A percentile compares a stretch with the other conserved stretches of the same genome.
Evolutionary conservation across 768 basidiomycete species (phyloP).

Genomic region (Tricholoma sp.): DNA sequence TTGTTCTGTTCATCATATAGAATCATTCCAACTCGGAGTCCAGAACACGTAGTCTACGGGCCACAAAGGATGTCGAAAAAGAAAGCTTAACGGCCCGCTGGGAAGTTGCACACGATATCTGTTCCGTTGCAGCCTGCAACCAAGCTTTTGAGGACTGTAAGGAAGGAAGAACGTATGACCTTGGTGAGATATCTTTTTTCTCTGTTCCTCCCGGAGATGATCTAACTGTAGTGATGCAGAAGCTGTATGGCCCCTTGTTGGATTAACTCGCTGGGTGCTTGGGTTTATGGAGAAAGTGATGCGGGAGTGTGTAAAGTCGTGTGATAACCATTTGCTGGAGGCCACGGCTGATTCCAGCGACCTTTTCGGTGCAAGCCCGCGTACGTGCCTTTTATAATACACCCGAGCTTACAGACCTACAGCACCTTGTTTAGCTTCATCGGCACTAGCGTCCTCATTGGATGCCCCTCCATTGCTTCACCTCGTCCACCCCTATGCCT

Average conservation of each 20-base stretch:
- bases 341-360: neutral
- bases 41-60: slow-evolving; percentile 10
- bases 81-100: slow-evolving; percentile 43
- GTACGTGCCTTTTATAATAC: neutral
- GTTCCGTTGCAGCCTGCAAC: slow-evolving; percentile 55
- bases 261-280: slow-evolving; percentile 57
- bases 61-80: slow-evolving; percentile 28
- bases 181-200: slow-evolving; percentile 35
- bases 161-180: slow-evolving; percentile 57
- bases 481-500: slow-evolving; percentile 55
- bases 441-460: slow-evolving; percentile 11
- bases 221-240: slow-evolving; percentile 32
- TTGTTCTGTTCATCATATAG: slow-evolving; percentile 4
- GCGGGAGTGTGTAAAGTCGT: slow-evolving; percentile 44
- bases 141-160: slow-evolving; percentile 64
- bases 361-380: neutral
- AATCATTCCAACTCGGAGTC: neutral
- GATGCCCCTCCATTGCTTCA: slow-evolving; percentile 46
- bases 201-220: neutral
- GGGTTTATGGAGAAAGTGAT: slow-evolving; percentile 57
- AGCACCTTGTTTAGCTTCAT: neutral
- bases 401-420: neutral
- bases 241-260: slow-evolving; percentile 69
- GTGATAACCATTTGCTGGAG: slow-evolving; percentile 10
- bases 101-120: slow-evolving; percentile 61